Conservation (phyloP, 2,329 filamentous ascomycete species). For the Penicillium sp. region DNA sequence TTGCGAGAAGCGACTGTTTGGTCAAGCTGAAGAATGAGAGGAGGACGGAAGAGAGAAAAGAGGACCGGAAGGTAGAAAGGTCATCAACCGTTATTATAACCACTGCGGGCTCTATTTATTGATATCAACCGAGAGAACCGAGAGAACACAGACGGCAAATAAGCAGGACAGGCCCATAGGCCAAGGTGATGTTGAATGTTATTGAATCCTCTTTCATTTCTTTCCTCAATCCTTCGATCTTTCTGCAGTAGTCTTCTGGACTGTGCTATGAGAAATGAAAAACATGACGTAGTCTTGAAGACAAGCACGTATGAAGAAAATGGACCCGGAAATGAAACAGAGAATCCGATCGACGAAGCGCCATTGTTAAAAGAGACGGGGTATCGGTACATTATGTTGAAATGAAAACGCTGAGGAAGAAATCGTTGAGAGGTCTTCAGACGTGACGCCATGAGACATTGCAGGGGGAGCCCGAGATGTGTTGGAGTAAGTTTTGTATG, state of each 20-base stretch:
- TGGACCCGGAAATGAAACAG: constrained; percentile 12
- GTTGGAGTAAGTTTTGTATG: constrained; percentile 21
- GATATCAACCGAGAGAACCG: constrained; percentile 7
- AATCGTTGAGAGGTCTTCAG: constrained; percentile 43
- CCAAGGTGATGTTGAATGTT: constrained; percentile 27
- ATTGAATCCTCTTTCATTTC: constrained; percentile 16
- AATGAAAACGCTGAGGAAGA: constrained; percentile 40
- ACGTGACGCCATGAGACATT: constrained; percentile 41
- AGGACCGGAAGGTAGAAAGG: neutral
- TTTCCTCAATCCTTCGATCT: constrained; percentile 12
- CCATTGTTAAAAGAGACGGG: constrained; percentile 32
- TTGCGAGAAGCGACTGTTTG: too few species aligned
- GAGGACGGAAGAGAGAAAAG: neutral
- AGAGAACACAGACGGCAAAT: constrained; percentile 6
- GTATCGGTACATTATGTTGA: constrained; percentile 41
- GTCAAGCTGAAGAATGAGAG: neutral
- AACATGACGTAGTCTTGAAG: constrained; percentile 13
- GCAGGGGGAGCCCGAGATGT: constrained; percentile 24
- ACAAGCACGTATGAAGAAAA: constrained; percentile 20
- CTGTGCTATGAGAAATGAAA: constrained; percentile 7
- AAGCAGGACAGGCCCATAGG: constrained; percentile 2
- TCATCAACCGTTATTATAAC: neutral
- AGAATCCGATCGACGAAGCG: constrained; percentile 24
- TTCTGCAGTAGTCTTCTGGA: constrained; percentile 10
- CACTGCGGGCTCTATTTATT: constrained; percentile 16